phyloP scores from a whole-genome alignment of 1,139 yeast genomes.

The Waltiozyma sp. region DNA sequence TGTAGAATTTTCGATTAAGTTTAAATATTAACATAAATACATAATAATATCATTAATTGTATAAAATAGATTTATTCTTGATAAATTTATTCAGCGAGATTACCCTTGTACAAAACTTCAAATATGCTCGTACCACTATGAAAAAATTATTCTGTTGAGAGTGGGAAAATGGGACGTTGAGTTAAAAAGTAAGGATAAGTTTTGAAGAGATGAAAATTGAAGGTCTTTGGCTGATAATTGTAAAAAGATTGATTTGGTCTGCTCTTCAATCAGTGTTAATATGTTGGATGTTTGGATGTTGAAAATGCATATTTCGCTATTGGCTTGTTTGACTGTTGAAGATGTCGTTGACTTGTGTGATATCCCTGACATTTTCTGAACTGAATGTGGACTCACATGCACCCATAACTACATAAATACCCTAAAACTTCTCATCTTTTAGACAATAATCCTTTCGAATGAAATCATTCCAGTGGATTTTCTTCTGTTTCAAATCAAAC shows the following conservation, averaged over 20 bases:
- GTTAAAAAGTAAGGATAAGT: conserved; percentile 46
- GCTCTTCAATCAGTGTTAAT: conserved; percentile 27
- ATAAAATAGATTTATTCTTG: too few species aligned
- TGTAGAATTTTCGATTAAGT: too few species aligned
- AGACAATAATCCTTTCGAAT: conserved; percentile 21
- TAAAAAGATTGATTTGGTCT: conserved; percentile 36
- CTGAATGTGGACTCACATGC: too few species aligned
- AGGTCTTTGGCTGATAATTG: conserved; percentile 21
- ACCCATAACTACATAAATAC: conserved; percentile 18
- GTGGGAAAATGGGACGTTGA: conserved; percentile 54
- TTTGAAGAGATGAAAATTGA: conserved; percentile 36
- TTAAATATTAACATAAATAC: too few species aligned
- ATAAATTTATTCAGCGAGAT: too few species aligned
- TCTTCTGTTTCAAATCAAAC: conserved; percentile 10
- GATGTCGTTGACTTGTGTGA: too few species aligned
- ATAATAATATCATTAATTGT: too few species aligned
- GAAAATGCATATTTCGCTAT: conserved; percentile 34
- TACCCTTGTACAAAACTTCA: too few species aligned
- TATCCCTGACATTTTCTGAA: too few species aligned
- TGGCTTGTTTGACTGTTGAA: conserved; percentile 14
- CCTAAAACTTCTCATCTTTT: conserved; percentile 38
- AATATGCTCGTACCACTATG: too few species aligned
- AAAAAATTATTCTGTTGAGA: conserved; percentile 48
- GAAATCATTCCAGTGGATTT: conserved; percentile 19
- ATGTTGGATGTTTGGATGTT: conserved; percentile 31